Conservation (phyloP, 2,329 filamentous ascomycete species). For the Chrysoporthe austroafricana region DNA sequence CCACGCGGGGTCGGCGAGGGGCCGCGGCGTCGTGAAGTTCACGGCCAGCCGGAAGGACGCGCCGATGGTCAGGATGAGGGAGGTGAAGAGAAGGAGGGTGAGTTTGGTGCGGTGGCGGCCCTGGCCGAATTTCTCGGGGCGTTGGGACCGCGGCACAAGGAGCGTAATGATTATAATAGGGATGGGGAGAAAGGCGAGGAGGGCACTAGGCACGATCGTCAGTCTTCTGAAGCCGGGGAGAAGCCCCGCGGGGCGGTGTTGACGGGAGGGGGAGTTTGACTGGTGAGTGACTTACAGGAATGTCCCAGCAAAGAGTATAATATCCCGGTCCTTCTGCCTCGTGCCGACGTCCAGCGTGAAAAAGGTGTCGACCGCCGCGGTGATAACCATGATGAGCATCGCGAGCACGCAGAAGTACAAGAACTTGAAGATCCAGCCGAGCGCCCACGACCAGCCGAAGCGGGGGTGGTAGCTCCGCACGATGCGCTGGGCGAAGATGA, state of each 20-base stretch:
- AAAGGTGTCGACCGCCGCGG: slow-evolving; percentile 64
- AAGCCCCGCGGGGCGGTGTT: slow-evolving; percentile 43
- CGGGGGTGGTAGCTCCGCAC: slow-evolving; percentile 72
- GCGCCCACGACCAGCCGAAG: slow-evolving; percentile 67
- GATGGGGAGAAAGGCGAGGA: slow-evolving; percentile 70
- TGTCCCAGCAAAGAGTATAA: slow-evolving; percentile 66
- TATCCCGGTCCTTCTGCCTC: slow-evolving; percentile 57
- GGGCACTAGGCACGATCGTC: slow-evolving; percentile 38
- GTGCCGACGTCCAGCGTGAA: slow-evolving; percentile 63
- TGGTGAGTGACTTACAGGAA: slow-evolving; percentile 60
- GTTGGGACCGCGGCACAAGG: slow-evolving; percentile 46
- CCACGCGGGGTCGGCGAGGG: slow-evolving; percentile 61
- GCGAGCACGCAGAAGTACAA: slow-evolving; percentile 62
- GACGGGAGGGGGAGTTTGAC: slow-evolving; percentile 57
- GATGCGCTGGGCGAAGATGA: slow-evolving; percentile 77
- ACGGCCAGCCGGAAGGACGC: slow-evolving; percentile 70
- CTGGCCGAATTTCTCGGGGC: slow-evolving; percentile 65
- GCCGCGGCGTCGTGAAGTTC: slow-evolving; percentile 53
- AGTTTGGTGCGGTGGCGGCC: slow-evolving; percentile 71
- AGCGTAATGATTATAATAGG: slow-evolving; percentile 54
- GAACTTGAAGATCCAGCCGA: slow-evolving; percentile 57
- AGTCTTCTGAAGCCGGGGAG: not conserved
- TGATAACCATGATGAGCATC: slow-evolving; percentile 69
- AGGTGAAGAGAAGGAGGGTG: slow-evolving; percentile 62
- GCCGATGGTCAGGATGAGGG: slow-evolving; percentile 66